Evolutionary conservation across 2,329 filamentous ascomycete genomes (phyloP), one percentile per base, ranked within the genome.

Genomic region (Gyromitra esculenta): DNA sequence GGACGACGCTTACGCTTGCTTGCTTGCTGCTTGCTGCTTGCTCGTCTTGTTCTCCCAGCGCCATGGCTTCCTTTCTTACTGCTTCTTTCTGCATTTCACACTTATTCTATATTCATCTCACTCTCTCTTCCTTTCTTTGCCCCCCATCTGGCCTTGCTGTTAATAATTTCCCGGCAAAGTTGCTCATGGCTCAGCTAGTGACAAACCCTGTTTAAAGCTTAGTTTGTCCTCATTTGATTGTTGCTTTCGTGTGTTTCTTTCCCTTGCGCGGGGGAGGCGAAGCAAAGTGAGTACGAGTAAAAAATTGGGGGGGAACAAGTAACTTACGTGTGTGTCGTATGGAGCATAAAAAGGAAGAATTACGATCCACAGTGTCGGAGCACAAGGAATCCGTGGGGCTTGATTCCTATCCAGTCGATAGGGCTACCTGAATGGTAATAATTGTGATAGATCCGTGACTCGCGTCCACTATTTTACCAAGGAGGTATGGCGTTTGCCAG

Each of bases 211-310:
- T 41, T 37, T 60, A 48, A 56, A 67, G 54, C 62, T 74, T 74
- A 68, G 54, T 8, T 45, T 57, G 52, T 65, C 57, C 31, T 64
- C 18, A 64, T 65, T 66, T 66, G 31, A 52, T 73, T 73, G 35
- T 39, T 67, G 43, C 52, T 74, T 69, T 63, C 37, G 57, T 70
- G 31, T 48, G 39, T 50, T 21, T 69, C 41, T 50, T 45, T 57
- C 57, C 56, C 45, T 63, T 74, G 63, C 64, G 56, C 41, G 59
- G 65, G 59, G 64, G 72, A 71, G 72, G 72, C 72, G 72, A 56
- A 75, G 72, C 66, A 75, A 48, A 48, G 59, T 57, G 57, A 71
- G 72, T 75, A 64, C 67, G 72, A 65, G 71, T 63, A 60, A 48
- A 48, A 62, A 62, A 43, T 62, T 62, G 54, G 57, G 59, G 65